These are phyloP conservation scores for Sugiyamaella lignohabitans DNA, from an alignment of 805 yeast species.

Conservation along the genomic window DNA sequence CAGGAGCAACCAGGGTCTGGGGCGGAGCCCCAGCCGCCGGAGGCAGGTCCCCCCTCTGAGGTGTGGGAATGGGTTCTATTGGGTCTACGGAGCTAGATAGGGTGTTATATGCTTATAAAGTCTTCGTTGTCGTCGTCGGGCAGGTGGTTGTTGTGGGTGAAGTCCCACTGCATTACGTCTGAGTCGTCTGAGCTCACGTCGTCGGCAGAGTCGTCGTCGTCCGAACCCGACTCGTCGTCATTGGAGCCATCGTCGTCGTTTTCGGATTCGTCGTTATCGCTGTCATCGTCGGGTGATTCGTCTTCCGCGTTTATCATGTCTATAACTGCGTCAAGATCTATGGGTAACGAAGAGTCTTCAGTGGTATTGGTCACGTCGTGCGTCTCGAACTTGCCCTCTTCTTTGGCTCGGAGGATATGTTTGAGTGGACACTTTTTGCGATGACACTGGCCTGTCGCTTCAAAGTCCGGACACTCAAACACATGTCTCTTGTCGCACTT, in stretches of 20 bases:
- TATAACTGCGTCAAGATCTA: background rate
- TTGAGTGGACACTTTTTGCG: conserved; percentile 45
- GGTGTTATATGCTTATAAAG: background rate
- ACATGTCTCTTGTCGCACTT: conserved; percentile 52
- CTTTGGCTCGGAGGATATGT: conserved; percentile 38
- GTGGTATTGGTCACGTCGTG: background rate
- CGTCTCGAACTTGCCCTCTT: conserved; percentile 12
- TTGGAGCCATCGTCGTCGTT: background rate
- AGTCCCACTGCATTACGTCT: background rate
- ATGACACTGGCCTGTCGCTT: conserved; percentile 53
- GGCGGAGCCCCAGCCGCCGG: no score
- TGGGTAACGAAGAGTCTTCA: background rate
- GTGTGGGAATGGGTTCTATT: no score
- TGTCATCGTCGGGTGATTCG: background rate
- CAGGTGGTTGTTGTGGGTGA: background rate
- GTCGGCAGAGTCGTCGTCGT: background rate
- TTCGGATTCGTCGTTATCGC: background rate
- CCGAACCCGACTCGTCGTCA: background rate
- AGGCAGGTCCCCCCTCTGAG: no score
- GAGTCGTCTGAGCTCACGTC: background rate
- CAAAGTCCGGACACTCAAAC: conserved; percentile 65
- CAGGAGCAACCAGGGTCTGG: no score
- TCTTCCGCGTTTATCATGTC: background rate
- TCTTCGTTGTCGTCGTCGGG: background rate
- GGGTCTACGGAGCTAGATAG: no score